These are phyloP conservation scores for Gigaspora rosea DNA, from an alignment of 192 early-diverging fungal species.

Conservation along the genomic window DNA sequence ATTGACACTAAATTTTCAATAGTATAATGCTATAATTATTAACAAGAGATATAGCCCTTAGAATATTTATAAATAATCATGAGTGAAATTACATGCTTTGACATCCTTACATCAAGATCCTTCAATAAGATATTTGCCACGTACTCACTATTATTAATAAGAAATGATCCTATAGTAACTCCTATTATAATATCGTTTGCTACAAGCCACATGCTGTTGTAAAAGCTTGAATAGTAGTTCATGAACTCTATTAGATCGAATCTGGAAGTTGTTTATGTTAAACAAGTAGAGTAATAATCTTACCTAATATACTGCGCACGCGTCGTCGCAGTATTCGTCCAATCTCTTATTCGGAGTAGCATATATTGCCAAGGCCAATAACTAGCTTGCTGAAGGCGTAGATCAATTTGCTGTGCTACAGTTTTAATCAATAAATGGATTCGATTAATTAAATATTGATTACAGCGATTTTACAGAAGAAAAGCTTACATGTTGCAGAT, in stretches of 20 bases:
- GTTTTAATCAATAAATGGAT: neutral
- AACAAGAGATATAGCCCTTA: neutral
- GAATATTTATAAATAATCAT: neutral
- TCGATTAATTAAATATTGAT: no score
- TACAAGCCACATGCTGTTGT: constrained; percentile 96
- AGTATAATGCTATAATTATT: constrained; percentile 57
- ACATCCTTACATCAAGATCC: constrained; percentile 46
- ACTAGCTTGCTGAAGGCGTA: constrained; percentile 79
- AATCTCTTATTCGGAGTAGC: constrained; percentile 57
- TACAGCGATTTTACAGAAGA: no score
- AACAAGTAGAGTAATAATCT: neutral
- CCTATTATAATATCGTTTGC: constrained; percentile 91
- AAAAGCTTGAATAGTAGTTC: constrained; percentile 62
- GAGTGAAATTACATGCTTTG: neutral
- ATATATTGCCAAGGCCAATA: constrained; percentile 91
- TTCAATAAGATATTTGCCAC: constrained; percentile 57
- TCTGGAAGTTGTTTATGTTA: no score
- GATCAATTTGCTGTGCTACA: constrained; percentile 81
- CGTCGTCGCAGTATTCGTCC: constrained; percentile 55
- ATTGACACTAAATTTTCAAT: constrained; percentile 70
- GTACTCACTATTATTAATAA: constrained; percentile 61
- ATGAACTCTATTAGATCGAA: no score
- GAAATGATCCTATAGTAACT: constrained; percentile 68
- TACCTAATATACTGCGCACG: constrained; percentile 82
- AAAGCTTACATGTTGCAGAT: constrained; percentile 56